Evolutionary conservation across 768 basidiomycete species (phyloP), one percentile per base, ranked within the genome.

Genomic region (Amanita jacksonii): DNA sequence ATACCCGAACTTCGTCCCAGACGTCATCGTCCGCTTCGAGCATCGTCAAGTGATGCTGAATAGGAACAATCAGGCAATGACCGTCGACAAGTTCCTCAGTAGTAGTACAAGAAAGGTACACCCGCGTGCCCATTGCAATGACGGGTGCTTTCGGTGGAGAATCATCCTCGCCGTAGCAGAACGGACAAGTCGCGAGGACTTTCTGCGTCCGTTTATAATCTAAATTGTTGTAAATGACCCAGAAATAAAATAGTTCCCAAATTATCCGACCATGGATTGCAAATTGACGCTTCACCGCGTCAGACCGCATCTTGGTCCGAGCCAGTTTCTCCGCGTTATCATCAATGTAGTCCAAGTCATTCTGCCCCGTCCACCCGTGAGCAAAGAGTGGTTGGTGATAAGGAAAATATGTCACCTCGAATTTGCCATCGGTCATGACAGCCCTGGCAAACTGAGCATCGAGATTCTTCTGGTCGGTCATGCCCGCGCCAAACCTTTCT

Each of bases 201-300:
- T 86, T 85, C 66, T 97, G 93, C 0, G 96, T 98, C 32, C 80
- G 77, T 45, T 93, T 93, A 62, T 91, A 98, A 62, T 98, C 94
- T 96, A 54, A 27, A 45, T 34, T 27, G n/a, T n/a, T n/a, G n/a
- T n/a, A n/a, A 15, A 18, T 42, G 30, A 9, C 38, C 22, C 36
- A n/a, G 23, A 27, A 20, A 45, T 33, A 36, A 25, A 28, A 7
- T 23, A 58, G n/a, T n/a, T n/a, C n/a, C n/a, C n/a, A n/a, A n/a
- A n/a, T n/a, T n/a, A n/a, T n/a, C 72, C 30, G 49, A 89, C 92
- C 93, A 47, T 97, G 79, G 50, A 99, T 87, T 9, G 96, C 96
- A 60, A 97, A 99, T 52, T 91, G 87, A 35, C 93, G 78, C 60
- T 92, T 98, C 84, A 96, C 90, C 16, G 85, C 89, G 55, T 98